Conservation (phyloP, 2,329 filamentous ascomycete genomes). For the Talaromyces atroroseus region DNA sequence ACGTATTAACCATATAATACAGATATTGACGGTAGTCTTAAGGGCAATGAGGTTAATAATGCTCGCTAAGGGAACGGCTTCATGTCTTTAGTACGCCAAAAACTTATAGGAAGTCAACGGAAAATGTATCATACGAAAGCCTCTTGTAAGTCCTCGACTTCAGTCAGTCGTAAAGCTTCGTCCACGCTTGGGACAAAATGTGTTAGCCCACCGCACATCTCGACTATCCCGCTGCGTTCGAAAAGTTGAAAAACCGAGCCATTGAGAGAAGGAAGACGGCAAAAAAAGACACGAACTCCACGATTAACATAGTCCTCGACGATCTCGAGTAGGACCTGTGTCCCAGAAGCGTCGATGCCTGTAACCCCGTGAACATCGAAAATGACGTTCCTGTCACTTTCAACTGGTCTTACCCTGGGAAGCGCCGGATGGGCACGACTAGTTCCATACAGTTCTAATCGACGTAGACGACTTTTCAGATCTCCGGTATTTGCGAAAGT, state of each 20-base stretch:
- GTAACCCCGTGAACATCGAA: constrained; percentile 99
- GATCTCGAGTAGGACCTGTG: constrained; percentile 87
- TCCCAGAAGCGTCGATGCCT: constrained; percentile 84
- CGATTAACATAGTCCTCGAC: constrained; percentile 72
- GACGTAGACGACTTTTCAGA: constrained; percentile 72
- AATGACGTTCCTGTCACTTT: constrained; percentile 85
- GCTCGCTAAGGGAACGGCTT: not conserved
- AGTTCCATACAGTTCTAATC: constrained; percentile 88
- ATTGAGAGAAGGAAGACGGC: constrained; percentile 46
- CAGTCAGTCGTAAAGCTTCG: constrained; percentile 75
- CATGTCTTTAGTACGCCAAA: not conserved
- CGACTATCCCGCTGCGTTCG: constrained; percentile 75
- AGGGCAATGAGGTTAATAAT: not conserved
- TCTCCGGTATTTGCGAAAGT: constrained; percentile 97
- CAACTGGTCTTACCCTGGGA: constrained; percentile 68
- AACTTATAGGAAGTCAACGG: not conserved
- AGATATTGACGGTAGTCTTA: not conserved
- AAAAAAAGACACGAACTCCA: constrained; percentile 58
- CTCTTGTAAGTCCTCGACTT: constrained; percentile 54
- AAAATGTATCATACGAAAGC: not conserved
- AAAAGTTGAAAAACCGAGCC: constrained; percentile 66
- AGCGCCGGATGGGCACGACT: constrained; percentile 77
- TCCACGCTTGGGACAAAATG: constrained; percentile 81
- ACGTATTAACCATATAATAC: not conserved
- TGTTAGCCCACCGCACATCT: constrained; percentile 67